These are phyloP conservation scores for Lentinula boryana DNA, from an alignment of 768 basidiomycete genomes.

Conservation along the genomic window DNA sequence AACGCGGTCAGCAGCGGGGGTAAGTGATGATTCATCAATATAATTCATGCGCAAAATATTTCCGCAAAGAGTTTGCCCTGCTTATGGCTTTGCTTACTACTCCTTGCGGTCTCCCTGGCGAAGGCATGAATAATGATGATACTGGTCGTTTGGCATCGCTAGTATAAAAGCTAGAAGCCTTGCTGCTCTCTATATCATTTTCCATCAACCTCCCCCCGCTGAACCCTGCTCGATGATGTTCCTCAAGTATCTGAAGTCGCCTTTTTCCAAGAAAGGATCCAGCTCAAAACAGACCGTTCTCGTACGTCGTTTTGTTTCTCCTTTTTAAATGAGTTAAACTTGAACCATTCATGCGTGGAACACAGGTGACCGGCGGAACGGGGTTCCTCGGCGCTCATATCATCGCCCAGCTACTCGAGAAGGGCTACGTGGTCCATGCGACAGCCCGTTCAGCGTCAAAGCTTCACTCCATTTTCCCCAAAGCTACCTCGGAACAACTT, in stretches of 20 bases:
- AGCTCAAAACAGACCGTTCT: neutral
- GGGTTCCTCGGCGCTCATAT: slow-evolving; percentile 4
- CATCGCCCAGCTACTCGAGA: slow-evolving; percentile 1
- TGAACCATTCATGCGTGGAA: neutral
- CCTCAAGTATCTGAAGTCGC: neutral
- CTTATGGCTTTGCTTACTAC: neutral
- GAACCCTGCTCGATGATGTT: neutral
- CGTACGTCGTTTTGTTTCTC: neutral
- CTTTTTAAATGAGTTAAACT: neutral
- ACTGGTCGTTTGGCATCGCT: neutral
- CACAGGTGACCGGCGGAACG: slow-evolving; percentile 5
- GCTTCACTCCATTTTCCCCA: slow-evolving; percentile 2
- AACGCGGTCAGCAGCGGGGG: neutral
- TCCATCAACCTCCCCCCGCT: neutral
- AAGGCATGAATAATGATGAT: neutral
- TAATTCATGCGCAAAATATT: neutral
- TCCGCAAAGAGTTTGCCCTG: neutral
- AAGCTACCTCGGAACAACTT: slow-evolving; percentile 2
- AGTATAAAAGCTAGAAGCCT: neutral
- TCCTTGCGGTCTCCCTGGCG: neutral
- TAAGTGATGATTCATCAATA: neutral
- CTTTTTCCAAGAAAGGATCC: neutral
- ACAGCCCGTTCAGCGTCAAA: slow-evolving; percentile 1
- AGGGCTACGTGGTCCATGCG: slow-evolving; percentile 5
- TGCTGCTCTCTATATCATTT: neutral